Evolutionary conservation across 163 green algal species (phyloP).

Genomic region (Chloromonas sp.): DNA sequence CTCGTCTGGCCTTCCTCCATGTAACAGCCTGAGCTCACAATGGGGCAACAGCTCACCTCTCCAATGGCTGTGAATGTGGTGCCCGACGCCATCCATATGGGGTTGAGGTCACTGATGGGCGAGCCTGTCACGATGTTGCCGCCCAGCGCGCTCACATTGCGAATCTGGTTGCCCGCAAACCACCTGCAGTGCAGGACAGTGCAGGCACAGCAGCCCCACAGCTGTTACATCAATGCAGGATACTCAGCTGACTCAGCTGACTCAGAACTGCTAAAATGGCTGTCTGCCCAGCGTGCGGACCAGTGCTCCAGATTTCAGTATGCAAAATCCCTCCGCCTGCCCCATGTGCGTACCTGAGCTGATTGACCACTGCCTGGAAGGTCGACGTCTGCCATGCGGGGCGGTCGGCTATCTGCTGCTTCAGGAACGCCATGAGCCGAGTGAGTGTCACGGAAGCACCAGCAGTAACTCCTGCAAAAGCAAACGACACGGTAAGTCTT

Average conservation of each 20-base stretch:
- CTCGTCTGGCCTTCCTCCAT: too few relatives aligned
- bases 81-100: constrained; percentile 82
- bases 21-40: too few relatives aligned
- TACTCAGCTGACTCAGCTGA: not conserved
- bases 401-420: constrained; percentile 30
- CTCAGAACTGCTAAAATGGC: too few relatives aligned
- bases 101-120: constrained; percentile 95
- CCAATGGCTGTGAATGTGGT: constrained; percentile 66
- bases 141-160: constrained; percentile 84
- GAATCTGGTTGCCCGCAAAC: constrained; percentile 92
- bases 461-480: not conserved
- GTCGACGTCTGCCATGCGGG: constrained; percentile 44
- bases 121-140: constrained; percentile 90
- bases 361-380: constrained; percentile 69
- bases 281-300: not conserved
- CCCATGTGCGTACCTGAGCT: constrained; percentile 54
- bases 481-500: too few relatives aligned
- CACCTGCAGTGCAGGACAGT: constrained; percentile 31
- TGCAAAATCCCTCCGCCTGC: not conserved
- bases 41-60: not conserved
- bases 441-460: constrained; percentile 79
- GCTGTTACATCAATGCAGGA: not conserved
- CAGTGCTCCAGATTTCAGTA: not conserved
- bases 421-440: constrained; percentile 32
- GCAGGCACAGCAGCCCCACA: not conserved